These are phyloP conservation scores for Microcyclosporella mali DNA, from an alignment of 2,329 filamentous ascomycete species.

Conservation along the genomic window DNA sequence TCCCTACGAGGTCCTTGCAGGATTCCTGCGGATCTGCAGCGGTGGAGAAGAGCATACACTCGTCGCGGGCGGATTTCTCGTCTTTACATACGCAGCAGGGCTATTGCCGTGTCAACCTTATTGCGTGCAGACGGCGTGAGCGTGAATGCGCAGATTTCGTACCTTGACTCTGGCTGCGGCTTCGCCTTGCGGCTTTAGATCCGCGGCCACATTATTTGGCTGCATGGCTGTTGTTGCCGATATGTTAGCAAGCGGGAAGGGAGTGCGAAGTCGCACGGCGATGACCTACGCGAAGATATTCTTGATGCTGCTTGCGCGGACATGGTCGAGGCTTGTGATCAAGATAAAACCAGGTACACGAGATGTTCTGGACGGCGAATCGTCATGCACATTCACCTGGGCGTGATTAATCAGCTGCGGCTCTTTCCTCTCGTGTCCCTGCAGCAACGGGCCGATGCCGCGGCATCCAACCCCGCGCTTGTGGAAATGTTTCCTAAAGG, in stretches of 20 bases:
- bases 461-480: no score
- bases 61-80: conserved; percentile 85
- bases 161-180: conserved; percentile 42
- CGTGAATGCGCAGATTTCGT: conserved; percentile 7
- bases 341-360: no score
- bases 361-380: no score
- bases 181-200: conserved; percentile 38
- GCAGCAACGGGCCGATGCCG: no score
- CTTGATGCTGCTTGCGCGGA: conserved; percentile 13
- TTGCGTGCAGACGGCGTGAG: conserved; percentile 6
- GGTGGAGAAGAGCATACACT: conserved; percentile 97
- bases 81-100: conserved; percentile 97
- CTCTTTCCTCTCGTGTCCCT: no score
- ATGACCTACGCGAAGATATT: conserved; percentile 11
- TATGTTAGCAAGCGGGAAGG: neutral
- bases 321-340: conserved; percentile 7
- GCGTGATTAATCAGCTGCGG: no score
- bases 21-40: conserved; percentile 74
- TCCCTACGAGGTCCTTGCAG: conserved; percentile 73
- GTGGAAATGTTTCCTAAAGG: no score
- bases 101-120: conserved; percentile 40
- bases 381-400: no score
- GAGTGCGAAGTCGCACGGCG: no score
- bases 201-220: conserved; percentile 41
- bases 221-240: conserved; percentile 9